Percentiles rank a stretch among this genome's conserved stretches.
Evolutionary conservation across 23 red algal genomes (phyloP).

Genomic region (Gracilaria gracilis): DNA sequence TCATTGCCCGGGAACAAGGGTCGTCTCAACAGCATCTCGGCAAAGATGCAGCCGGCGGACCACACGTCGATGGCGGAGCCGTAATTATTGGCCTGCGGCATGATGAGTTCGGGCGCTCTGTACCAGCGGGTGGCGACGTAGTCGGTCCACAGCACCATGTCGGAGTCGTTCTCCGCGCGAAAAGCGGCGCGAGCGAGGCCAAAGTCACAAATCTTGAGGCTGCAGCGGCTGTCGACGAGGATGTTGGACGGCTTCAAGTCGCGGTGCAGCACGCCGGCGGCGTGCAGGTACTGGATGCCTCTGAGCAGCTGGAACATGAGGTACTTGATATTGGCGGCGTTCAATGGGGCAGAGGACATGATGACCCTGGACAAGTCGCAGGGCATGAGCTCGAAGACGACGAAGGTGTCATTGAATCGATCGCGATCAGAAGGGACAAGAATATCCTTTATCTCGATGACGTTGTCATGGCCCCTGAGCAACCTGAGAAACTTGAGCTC

Average conservation of each 20-base stretch:
- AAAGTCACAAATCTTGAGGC: constrained; percentile 90
- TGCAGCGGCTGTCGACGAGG: constrained; percentile 81
- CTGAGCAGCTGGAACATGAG: constrained; percentile 96
- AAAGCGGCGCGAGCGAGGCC: constrained; percentile 97
- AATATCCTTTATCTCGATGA: constrained; percentile 93
- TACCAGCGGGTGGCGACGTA: constrained; percentile 93
- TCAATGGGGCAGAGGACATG: constrained; percentile 75
- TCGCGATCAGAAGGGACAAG: constrained; percentile 86
- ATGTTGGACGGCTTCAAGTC: constrained; percentile 97
- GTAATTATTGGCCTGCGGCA: constrained; percentile 88
- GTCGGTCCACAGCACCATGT: constrained; percentile 80
- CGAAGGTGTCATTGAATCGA: constrained; percentile 96
- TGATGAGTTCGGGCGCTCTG: constrained; percentile 88
- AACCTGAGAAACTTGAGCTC: constrained; percentile 92
- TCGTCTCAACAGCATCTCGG: constrained; percentile 84
- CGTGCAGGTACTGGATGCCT: constrained; percentile 93
- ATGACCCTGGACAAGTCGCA: constrained; percentile 91
- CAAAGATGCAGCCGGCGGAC: constrained; percentile 97
- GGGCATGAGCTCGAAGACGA: constrained; percentile 98
- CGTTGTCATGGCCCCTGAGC: constrained; percentile 87
- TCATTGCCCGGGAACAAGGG: constrained; percentile 85
- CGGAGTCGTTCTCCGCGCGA: constrained; percentile 66
- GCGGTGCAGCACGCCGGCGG: constrained; percentile 87
- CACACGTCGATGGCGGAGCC: constrained; percentile 91
- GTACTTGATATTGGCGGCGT: constrained; percentile 88